Base-by-base conservation (phyloP, 1,284 basidiomycete species). In the Malassezia obtusa region DNA sequence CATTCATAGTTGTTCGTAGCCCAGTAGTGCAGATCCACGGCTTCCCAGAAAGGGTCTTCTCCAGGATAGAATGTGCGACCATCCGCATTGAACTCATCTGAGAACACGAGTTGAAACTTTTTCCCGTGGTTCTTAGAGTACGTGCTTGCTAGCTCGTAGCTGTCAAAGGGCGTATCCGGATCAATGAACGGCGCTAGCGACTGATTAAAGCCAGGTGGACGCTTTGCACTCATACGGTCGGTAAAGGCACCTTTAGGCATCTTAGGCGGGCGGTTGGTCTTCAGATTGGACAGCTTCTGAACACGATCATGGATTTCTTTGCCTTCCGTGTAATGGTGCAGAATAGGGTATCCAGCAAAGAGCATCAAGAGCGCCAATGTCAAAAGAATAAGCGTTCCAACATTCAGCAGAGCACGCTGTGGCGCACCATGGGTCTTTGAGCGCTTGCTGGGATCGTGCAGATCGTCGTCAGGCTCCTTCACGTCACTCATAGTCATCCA, bases 31-130 rank as follows among this genome's bases (percentile, higher is more conserved):
- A 77, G 59, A 58, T 78, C 75, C 14, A 78, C 82, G 5, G 84
- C 85, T 70, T 86, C 84, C 85, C 85, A 85, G 64, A 83, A 80
- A 0, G 80, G 80, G 57, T 81, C 80, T 55, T 81, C 79, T 22
- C 79, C 79, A 12, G 77, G 76, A 56, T 76, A 80, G 84, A 89
- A 75, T 10, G 65, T 67, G n/a, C 73, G 57, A 9, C 71, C 70
- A 43, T 72, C 64, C 10, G 52, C 53, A 49, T 75, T 73, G 49
- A 75, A 75, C 51, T 75, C 73, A 50, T 75, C 73, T 39, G 62
- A 65, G 40, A 75, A 75, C 10, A 75, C 73, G n/a, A 75, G 62
- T 47, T 72, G 58, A 52, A 64, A 56, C 44, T 64, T 41, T 19
- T 56, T 56, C 2, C 37, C 36, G 15, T 12, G 17, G 14, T 25